Conservation (phyloP, 768 basidiomycete genomes). For the Tephrocybe sp. region DNA sequence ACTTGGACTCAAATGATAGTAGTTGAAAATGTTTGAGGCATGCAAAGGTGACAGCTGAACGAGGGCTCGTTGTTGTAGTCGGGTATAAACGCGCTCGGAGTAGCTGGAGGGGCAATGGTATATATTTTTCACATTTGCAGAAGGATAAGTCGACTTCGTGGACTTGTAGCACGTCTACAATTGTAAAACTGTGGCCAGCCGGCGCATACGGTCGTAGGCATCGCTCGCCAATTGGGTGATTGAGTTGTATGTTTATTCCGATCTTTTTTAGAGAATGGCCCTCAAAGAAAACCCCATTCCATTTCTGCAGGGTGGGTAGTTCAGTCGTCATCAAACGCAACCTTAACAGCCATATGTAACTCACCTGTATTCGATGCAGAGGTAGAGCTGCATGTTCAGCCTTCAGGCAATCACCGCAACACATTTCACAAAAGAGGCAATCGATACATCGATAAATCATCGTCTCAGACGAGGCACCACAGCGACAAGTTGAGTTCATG, state of each 20-base stretch:
- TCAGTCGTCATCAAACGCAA: no score
- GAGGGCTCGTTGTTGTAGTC: not conserved
- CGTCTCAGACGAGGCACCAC: no score
- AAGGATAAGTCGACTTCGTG: constrained; percentile 6
- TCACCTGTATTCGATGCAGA: no score
- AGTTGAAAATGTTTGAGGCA: constrained; percentile 7
- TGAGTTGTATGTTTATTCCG: constrained; percentile 22
- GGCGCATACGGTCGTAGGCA: not conserved
- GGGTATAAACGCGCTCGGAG: constrained; percentile 4
- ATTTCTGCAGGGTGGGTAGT: constrained; percentile 4
- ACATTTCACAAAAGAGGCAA: no score
- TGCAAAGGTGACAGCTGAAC: constrained; percentile 6
- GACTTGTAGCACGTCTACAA: constrained; percentile 2
- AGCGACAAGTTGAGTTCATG: no score
- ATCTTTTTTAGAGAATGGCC: constrained; percentile 1
- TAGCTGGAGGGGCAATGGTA: constrained; percentile 5
- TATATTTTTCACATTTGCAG: constrained; percentile 3
- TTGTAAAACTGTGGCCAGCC: not conserved
- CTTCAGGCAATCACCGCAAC: no score
- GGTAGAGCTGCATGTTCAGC: no score
- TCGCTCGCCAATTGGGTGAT: constrained; percentile 5
- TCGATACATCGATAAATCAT: no score
- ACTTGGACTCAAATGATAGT: constrained; percentile 10
- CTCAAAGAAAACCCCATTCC: constrained; percentile 10
- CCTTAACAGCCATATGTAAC: no score